phyloP scores from a whole-genome alignment of 106 monocot species.

The Dioscorea dumetorum region DNA sequence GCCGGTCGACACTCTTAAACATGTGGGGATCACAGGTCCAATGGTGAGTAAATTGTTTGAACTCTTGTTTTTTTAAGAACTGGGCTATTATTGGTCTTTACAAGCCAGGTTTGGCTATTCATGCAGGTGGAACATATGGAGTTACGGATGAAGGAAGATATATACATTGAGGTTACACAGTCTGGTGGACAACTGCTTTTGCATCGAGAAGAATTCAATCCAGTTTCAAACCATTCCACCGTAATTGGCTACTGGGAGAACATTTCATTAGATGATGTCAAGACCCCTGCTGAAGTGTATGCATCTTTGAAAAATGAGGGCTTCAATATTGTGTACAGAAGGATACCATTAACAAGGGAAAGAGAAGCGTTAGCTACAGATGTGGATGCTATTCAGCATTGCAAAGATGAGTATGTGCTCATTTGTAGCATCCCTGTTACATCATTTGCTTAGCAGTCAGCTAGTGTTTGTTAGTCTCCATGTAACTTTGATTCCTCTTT shows the following conservation, averaged over 20 bases:
- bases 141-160: slow-evolving; percentile 90
- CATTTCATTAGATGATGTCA: slow-evolving; percentile 49
- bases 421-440: not conserved
- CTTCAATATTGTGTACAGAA: slow-evolving; percentile 61
- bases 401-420: slow-evolving; percentile 56
- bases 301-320: slow-evolving; percentile 57
- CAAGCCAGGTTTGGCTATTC: slow-evolving; percentile 7
- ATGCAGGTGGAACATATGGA: slow-evolving; percentile 96
- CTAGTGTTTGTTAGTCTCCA: too few relatives aligned
- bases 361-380: slow-evolving; percentile 86
- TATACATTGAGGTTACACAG: slow-evolving; percentile 65
- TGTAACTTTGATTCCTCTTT: slow-evolving; percentile 18
- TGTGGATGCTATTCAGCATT: slow-evolving; percentile 83
- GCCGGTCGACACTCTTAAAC: slow-evolving; percentile 92
- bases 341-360: slow-evolving; percentile 93
- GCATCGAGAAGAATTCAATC: slow-evolving; percentile 77
- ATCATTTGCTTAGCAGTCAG: too few relatives aligned
- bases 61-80: not conserved
- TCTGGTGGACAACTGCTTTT: slow-evolving; percentile 75
- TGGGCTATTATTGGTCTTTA: not conserved
- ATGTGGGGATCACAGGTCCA: slow-evolving; percentile 93
- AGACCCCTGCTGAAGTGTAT: slow-evolving; percentile 88
- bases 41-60: slow-evolving; percentile 48
- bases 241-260: slow-evolving; percentile 92
- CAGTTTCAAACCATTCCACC: slow-evolving; percentile 38